A percentile compares a stretch with the other conserved stretches of the same genome.
Conservation (phyloP, 805 yeast genomes). For the Saccharomycopsis sp. region DNA sequence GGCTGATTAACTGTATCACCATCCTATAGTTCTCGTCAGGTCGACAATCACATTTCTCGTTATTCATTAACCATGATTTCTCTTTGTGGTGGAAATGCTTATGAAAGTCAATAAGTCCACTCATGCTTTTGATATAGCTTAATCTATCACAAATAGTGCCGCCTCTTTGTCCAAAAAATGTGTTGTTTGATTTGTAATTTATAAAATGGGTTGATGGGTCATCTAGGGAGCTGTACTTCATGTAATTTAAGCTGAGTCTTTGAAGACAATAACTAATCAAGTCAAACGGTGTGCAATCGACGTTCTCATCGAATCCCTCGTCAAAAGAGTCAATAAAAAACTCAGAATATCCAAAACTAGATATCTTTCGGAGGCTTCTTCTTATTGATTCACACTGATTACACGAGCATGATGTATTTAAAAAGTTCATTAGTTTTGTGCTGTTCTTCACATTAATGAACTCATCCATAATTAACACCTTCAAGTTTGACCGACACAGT, state of each 20-base stretch:
- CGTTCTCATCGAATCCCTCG: constrained; percentile 18
- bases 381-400: background rate
- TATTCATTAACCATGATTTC: constrained; percentile 13
- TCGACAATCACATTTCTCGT: constrained; percentile 8
- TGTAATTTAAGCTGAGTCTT: constrained; percentile 8
- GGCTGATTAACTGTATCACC: constrained; percentile 9
- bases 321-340: constrained; percentile 18
- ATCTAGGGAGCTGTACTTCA: constrained; percentile 17
- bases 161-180: background rate
- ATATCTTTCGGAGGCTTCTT: background rate
- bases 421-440: constrained; percentile 6
- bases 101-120: constrained; percentile 9
- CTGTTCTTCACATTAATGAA: constrained; percentile 15
- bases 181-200: background rate
- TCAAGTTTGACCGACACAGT: constrained; percentile 3
- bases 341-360: constrained; percentile 16
- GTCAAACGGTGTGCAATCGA: constrained; percentile 16
- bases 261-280: constrained; percentile 9
- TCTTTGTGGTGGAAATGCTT: constrained; percentile 9
- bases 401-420: constrained; percentile 1
- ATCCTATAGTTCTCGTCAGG: constrained; percentile 3
- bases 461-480: constrained; percentile 17
- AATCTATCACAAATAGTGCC: background rate
- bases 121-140: constrained; percentile 12
- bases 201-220: constrained; percentile 18